These are phyloP conservation scores for Pythium aquatile DNA, from an alignment of 352 stramenopile species.

Conservation along the genomic window DNA sequence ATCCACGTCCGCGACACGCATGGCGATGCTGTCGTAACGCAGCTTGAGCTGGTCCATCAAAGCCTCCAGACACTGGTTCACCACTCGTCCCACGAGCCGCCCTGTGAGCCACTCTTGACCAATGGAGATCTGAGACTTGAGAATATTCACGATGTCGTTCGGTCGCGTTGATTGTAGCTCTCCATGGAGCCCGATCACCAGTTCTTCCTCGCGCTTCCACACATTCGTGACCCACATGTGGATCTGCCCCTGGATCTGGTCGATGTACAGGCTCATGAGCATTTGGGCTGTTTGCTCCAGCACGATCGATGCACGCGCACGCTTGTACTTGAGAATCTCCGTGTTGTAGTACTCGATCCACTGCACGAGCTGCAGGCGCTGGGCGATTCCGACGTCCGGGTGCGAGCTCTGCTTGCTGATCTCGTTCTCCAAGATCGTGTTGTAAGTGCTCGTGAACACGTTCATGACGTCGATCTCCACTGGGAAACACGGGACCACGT, in stretches of 20 bases:
- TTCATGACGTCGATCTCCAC: constrained; percentile 75
- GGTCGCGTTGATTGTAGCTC: constrained; percentile 74
- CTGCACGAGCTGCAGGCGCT: constrained; percentile 79
- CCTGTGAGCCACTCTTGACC: constrained; percentile 80
- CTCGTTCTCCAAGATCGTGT: constrained; percentile 60
- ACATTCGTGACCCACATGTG: constrained; percentile 86
- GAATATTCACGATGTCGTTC: constrained; percentile 87
- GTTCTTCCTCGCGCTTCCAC: constrained; percentile 79
- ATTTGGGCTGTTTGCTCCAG: constrained; percentile 65
- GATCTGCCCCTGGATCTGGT: constrained; percentile 77
- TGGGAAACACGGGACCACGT: constrained; percentile 73
- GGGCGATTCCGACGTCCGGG: constrained; percentile 62
- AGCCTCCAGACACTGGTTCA: constrained; percentile 65
- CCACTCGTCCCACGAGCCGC: constrained; percentile 56
- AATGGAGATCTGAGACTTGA: constrained; percentile 86
- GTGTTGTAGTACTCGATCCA: constrained; percentile 90
- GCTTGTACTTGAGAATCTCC: constrained; percentile 85
- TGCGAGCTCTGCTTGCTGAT: constrained; percentile 61
- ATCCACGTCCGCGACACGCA: constrained; percentile 45
- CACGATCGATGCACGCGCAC: constrained; percentile 60
- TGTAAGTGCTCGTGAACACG: constrained; percentile 82
- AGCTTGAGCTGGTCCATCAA: constrained; percentile 76
- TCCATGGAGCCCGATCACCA: constrained; percentile 49
- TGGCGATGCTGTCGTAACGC: constrained; percentile 58
- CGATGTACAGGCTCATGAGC: constrained; percentile 73